Base-by-base conservation (phyloP, 2,329 filamentous ascomycete species). In the Thielaviopsis cerberus region DNA sequence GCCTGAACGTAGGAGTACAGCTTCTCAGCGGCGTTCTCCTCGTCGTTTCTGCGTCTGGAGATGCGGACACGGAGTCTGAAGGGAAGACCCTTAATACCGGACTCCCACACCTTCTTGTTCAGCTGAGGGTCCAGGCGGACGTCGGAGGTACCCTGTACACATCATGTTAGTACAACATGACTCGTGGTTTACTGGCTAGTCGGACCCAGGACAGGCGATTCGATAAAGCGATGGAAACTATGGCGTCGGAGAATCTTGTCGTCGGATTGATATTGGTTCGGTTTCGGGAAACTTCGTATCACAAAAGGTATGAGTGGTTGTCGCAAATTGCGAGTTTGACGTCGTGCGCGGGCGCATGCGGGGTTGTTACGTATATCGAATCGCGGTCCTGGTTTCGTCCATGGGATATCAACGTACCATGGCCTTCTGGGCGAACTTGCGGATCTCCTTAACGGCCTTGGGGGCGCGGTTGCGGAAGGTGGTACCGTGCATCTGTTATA, bases 51-150 rank as follows among this genome's bases (percentile, higher is more conserved):
- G 85, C 94, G 94, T 77, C 92, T 88, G 72, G 89, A 95, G 78
- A 98, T 96, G 78, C 94, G 89, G 72, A 98, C 84, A 71, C 92
- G 91, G 69, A 98, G 81, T 76, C 94, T 86, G 86, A 85, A 97
- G 67, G 91, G 88, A 67, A 96, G 90, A 71, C 92, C 94, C 87
- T 97, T 98, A 81, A 98, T 84, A 75, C 92, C 92, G 72, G 85
- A 80, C 79, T 98, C 92, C 92, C 92, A 98, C 74, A 98, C 91
- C 83, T 98, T 97, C 88, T 98, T 98, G 86, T 98, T 98, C 71
- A 98, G 79, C 79, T 92, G 86, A 71, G 92, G 92, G 82, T 98
- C 92, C 72, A 98, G 78, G 69, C 92, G 92, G 77, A 98, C 92
- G 73, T 98, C 92, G 70, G 81, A 76, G 77, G 92, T 98, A 73